These are phyloP conservation scores for Penicillium nordicum DNA, from an alignment of 2,329 filamentous ascomycete genomes.

Conservation along the genomic window DNA sequence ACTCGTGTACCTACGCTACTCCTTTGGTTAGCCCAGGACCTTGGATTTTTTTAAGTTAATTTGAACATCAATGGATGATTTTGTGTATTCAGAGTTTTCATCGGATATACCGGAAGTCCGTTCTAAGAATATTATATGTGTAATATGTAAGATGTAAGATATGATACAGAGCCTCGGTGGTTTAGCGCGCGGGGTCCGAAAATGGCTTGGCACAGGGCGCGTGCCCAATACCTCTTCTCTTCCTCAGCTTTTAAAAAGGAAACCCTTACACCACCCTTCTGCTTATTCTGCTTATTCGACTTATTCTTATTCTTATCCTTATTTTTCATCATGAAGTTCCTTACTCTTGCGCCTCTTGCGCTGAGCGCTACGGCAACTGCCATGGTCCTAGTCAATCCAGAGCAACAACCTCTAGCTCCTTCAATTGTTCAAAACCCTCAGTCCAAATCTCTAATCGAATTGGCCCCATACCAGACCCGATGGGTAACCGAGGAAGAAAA, in stretches of 20 bases:
- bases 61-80: not conserved
- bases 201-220: slow-evolving; percentile 22
- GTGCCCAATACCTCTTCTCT: slow-evolving; percentile 10
- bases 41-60: not conserved
- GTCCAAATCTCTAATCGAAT: slow-evolving; percentile 69
- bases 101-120: not conserved
- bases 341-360: slow-evolving; percentile 33
- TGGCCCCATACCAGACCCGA: slow-evolving; percentile 74
- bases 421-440: slow-evolving; percentile 26
- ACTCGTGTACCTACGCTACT: not conserved
- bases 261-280: not conserved
- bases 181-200: slow-evolving; percentile 23
- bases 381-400: slow-evolving; percentile 32
- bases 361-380: slow-evolving; percentile 36
- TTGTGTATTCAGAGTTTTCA: not conserved
- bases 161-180: slow-evolving; percentile 5
- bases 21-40: not conserved
- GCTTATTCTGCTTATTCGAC: not conserved
- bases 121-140: not conserved
- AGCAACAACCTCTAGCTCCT: slow-evolving; percentile 30
- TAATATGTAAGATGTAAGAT: not conserved
- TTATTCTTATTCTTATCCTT: not conserved
- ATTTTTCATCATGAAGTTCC: slow-evolving; percentile 35
- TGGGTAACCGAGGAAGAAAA: slow-evolving; percentile 95
- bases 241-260: slow-evolving; percentile 13